Evolutionary conservation across 345 rosid genomes (phyloP).

Genomic region (Populus alba): DNA sequence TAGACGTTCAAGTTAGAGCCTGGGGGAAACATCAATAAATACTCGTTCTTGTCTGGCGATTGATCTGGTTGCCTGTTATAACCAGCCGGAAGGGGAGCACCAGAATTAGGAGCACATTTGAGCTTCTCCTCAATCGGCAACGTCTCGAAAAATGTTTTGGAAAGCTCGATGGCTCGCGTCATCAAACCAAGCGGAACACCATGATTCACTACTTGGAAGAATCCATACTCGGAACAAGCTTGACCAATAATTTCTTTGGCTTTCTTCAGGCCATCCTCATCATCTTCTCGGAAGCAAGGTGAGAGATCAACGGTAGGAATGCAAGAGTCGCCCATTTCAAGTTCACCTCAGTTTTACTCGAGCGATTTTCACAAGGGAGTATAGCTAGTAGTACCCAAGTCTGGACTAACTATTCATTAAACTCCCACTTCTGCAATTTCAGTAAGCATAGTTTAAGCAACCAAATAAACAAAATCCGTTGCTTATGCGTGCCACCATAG

Average conservation of each 20-base stretch:
- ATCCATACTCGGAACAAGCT: conserved; percentile 47
- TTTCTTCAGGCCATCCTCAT: conserved; percentile 32
- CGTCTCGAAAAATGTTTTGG: conserved; percentile 34
- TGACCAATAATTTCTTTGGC: conserved; percentile 32
- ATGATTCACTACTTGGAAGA: conserved; percentile 52
- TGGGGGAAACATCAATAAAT: conserved; percentile 41
- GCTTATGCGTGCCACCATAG: no score
- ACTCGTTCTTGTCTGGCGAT: conserved; percentile 47
- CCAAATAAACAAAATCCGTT: no score
- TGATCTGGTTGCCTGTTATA: conserved; percentile 36
- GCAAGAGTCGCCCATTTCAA: not conserved
- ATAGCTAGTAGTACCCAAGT: no score
- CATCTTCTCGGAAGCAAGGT: conserved; percentile 35
- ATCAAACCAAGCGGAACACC: conserved; percentile 39
- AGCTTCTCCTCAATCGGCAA: conserved; percentile 32
- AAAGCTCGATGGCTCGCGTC: conserved; percentile 36
- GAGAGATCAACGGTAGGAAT: conserved; percentile 47
- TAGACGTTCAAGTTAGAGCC: conserved; percentile 42
- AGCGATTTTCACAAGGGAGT: not conserved
- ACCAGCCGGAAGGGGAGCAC: conserved; percentile 46
- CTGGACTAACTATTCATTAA: no score
- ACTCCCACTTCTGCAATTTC: no score
- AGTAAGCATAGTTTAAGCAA: no score
- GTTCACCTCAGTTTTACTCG: not conserved
- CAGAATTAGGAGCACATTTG: conserved; percentile 21